A percentile compares a stretch with the other conserved stretches of the same genome.
These are phyloP conservation scores for Acanthamoeba castellanii DNA, from an alignment of 208 protist species.

Conservation along the genomic window DNA sequence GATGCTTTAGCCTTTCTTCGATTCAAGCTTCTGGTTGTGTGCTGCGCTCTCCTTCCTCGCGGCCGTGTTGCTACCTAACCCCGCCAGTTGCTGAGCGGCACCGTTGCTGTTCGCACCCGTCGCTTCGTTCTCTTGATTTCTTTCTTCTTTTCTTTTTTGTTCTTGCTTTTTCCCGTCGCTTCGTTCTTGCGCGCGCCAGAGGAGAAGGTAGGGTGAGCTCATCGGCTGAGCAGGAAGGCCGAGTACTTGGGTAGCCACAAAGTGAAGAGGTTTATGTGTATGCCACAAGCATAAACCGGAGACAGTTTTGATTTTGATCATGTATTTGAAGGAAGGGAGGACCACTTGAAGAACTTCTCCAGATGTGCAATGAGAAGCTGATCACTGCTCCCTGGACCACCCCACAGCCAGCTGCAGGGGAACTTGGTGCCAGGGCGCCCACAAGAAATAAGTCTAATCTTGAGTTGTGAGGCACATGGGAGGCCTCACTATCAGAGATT, in stretches of 20 bases:
- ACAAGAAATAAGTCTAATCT: constrained; percentile 5
- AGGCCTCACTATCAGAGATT: neutral
- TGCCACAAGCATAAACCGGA: too few species aligned
- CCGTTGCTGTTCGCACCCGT: neutral
- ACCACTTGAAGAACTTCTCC: neutral
- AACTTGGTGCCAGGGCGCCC: neutral
- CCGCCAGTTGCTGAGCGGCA: neutral
- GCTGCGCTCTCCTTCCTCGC: neutral
- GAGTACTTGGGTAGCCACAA: too few species aligned
- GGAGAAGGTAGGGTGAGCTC: too few species aligned
- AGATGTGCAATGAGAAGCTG: neutral
- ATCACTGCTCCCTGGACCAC: neutral
- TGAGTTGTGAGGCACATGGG: neutral
- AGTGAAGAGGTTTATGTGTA: too few species aligned
- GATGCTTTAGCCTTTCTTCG: too few species aligned
- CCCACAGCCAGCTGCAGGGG: neutral
- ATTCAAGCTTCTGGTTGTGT: too few species aligned
- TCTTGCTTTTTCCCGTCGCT: neutral
- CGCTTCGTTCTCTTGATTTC: neutral
- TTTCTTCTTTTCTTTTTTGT: neutral
- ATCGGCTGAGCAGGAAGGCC: too few species aligned
- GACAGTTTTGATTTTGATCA: too few species aligned
- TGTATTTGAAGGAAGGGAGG: too few species aligned
- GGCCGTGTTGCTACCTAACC: neutral
- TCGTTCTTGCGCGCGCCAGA: too few species aligned